Evolutionary conservation across 2,329 filamentous ascomycete species (phyloP), one percentile per base, ranked within the genome.

Genomic region (Alternaria postmessia): DNA sequence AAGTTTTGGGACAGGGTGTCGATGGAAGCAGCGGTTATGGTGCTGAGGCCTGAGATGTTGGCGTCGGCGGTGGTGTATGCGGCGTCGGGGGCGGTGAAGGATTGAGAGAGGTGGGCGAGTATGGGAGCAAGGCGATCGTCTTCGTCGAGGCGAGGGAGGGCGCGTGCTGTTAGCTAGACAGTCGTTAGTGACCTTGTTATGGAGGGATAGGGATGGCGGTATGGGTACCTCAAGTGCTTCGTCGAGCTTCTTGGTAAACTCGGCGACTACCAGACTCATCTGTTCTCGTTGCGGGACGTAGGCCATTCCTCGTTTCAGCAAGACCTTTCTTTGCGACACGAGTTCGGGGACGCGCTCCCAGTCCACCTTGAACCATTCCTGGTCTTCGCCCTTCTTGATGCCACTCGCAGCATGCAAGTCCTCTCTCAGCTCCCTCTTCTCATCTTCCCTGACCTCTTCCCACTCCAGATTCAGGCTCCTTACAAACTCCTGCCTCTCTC

Each of bases 321-420:
- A 89, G 4, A 67, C 94, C 93, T 34, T 81, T 88, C 69, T 85
- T 49, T 86, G 81, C 79, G 97, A 94, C 0, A 99, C 89, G 38
- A 99, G 81, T 62, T 98, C 94, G 0, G 94, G 93, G 1, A 99
- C 95, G 34, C 89, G 87, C 75, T 93, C 91, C 93, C 94, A 99
- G 72, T 97, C 93, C 1, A 98, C 93, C 81, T 97, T 98, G 84
- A 96, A 96, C 90, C 93, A 99, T 26, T 83, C 88, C 71, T 95
- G 92, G 42, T 97, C 92, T 16, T 97, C 93, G 6, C 83, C 79
- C 60, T 77, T 82, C 66, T 80, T 82, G 48, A 84, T 70, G 5
- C 83, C 81, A 3, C 85, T 87, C 5, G 85, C 84, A n/a, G 67
- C 68, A 24, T 65, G 51, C 52, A 96, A 79, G 59, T 91, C 86